These are phyloP conservation scores for Penicillium simplicissimum DNA, from an alignment of 495 filamentous ascomycete genomes.

Conservation along the genomic window DNA sequence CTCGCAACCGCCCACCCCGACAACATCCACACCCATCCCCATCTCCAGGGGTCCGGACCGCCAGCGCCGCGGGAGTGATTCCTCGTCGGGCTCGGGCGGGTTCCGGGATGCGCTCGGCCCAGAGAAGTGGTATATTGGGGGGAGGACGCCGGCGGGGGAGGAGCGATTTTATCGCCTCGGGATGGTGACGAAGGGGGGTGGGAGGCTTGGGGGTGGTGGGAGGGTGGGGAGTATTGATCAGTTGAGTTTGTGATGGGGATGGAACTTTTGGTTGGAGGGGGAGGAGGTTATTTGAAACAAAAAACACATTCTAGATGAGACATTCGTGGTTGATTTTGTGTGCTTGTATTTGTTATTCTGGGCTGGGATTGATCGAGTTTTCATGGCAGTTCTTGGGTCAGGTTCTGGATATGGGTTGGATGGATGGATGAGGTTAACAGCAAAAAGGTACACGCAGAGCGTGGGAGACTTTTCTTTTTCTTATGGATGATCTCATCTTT, in stretches of 20 bases:
- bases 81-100: conserved; percentile 72
- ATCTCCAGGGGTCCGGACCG: conserved; percentile 40
- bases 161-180: conserved; percentile 81
- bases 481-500: not conserved
- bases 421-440: not conserved
- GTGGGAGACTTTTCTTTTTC: not conserved
- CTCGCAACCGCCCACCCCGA: conserved; percentile 30
- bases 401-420: not conserved
- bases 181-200: conserved; percentile 56
- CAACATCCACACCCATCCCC: conserved; percentile 41
- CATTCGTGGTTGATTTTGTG: not conserved
- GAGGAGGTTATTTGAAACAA: not conserved
- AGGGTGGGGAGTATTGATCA: conserved; percentile 63
- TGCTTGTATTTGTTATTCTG: not conserved
- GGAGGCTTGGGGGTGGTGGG: conserved; percentile 53
- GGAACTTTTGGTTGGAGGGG: not conserved
- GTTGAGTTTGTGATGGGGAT: conserved; percentile 53
- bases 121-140: conserved; percentile 90
- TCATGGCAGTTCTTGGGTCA: not conserved
- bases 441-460: conserved; percentile 1
- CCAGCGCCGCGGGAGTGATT: conserved; percentile 64
- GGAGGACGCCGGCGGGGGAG: conserved; percentile 79
- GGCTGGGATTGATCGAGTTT: not conserved
- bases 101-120: conserved; percentile 74
- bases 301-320: not conserved